Base-by-base conservation (phyloP, 2,329 filamentous ascomycete species). In the Colletotrichum liaoningense region DNA sequence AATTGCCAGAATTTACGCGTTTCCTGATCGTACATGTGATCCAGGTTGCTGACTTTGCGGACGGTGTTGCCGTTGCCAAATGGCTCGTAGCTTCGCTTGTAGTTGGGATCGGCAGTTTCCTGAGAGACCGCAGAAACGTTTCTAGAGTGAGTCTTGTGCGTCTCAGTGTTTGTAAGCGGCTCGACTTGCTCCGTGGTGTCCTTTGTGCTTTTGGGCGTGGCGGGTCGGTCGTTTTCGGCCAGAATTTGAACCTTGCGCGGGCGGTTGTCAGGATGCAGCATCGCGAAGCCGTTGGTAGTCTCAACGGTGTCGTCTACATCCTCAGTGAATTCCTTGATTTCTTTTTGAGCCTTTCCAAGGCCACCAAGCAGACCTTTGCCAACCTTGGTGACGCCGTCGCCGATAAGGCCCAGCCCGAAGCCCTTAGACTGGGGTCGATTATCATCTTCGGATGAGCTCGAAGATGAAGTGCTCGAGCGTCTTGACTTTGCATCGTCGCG, bases 1-100 rank as follows among this genome's bases (percentile, higher is more conserved):
- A 93, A 92, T 73, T 92, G 82, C 83, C 88, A 92, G 85, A 90
- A 92, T 54, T 81, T 83, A 0, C 83, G 81, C 30, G 84, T 82
- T 11, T 87, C 84, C 5, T 82, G 83, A 64, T 82, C 79, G 66
- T 87, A 86, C 81, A 89, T 86, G 12, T 88, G 85, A 3, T 88
- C 85, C 52, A 86, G 77, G 62, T 89, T 85, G 3, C 81, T 82
- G 7, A 86, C 77, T 73, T 86, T 88, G 58, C 89, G 87, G 5
- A 88, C 88, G 0, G 88, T 90, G 76, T 90, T 91, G 16, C 84
- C 85, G 42, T 82, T 78, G 73, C 74, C 67, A 11, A 69, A 77
- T 77, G 79, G 77, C 74, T 77, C 83, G 69, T 79, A 81, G 54
- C 77, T 79, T 55, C 80, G 77, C 65, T 78, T 80, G 30, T 63